Evolutionary conservation across 345 rosid species (phyloP), one percentile per base, ranked within the genome.

Genomic region (Geranium rotundifolium): DNA sequence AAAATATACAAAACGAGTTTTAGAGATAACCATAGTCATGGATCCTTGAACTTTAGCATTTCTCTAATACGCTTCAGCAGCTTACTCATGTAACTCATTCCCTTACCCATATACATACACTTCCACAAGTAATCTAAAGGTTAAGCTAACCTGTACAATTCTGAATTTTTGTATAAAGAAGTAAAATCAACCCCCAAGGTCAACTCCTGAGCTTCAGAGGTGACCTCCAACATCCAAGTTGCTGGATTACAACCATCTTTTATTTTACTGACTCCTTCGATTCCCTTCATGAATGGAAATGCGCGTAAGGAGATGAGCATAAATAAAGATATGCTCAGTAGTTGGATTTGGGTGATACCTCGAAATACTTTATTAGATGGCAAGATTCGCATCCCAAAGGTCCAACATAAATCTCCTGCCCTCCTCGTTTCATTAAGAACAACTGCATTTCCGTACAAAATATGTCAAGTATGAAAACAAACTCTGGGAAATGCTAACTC

Each of bases 161-260:
- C 84, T 62, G 96, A 86, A 56, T 75, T 76, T 56, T 68, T 85
- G 85, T 83, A 82, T 19, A 79, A 23, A 65, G 72, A 73, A 20
- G 88, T 66, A 68, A 89, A 89, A 75, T 89, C 86, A 2, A 86
- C 72, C 19, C 81, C 83, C 68, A 82, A 46, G 64, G 85, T 73
- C 6, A 74, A 37, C 71, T 89, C 96, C 65, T 89, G 95, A 0
- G 85, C 77, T 6, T 77, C 12, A 57, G 65, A 52, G 19, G 86
- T 80, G 39, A 80, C 88, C 73, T 90, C 95, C 49, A 90, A 69
- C 90, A 90, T 87, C 97, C 97, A 87, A 15, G 91, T 85, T 63
- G 95, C 97, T 18, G 97, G 97, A 61, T 90, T 90, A 61, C 82
- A 81, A 1, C 91, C 91, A 46, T 85, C 86, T 69, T 72, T 78